phyloP scores from a whole-genome alignment of 2,329 filamentous ascomycete species.

The Fusarium transvaalense region DNA sequence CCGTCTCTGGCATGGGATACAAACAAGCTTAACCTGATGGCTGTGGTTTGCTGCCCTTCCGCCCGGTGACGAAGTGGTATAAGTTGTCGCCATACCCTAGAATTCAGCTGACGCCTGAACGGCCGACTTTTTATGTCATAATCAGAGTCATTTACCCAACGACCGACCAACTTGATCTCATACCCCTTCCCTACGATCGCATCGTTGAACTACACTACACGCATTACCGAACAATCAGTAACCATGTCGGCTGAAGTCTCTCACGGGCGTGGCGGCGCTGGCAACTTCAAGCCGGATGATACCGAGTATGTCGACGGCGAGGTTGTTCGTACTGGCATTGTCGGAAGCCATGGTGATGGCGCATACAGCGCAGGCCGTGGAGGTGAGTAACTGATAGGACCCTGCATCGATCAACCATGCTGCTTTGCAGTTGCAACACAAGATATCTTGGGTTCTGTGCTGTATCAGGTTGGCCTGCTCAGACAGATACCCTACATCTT shows the following conservation, averaged over 20 bases:
- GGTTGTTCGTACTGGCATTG: conserved; percentile 67
- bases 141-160: conserved; percentile 5
- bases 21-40: conserved; percentile 44
- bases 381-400: conserved; percentile 57
- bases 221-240: conserved; percentile 19
- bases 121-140: conserved; percentile 24
- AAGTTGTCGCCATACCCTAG: conserved; percentile 45
- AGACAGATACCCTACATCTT: background rate
- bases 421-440: background rate
- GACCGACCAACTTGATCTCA: background rate
- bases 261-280: conserved; percentile 71
- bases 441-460: background rate
- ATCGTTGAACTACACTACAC: conserved; percentile 4
- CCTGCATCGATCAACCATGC: background rate
- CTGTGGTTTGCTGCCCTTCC: conserved; percentile 21
- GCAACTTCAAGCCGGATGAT: conserved; percentile 70
- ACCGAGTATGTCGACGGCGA: conserved; percentile 73
- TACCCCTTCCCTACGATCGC: background rate
- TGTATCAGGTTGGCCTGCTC: background rate
- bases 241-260: conserved; percentile 63
- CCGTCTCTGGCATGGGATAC: conserved; percentile 16
- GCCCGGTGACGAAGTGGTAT: conserved; percentile 35
- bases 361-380: conserved; percentile 70
- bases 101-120: conserved; percentile 28
- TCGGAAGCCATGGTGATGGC: conserved; percentile 69